Conservation (phyloP, 2,329 filamentous ascomycete species). For the Xylariaceae sp. region DNA sequence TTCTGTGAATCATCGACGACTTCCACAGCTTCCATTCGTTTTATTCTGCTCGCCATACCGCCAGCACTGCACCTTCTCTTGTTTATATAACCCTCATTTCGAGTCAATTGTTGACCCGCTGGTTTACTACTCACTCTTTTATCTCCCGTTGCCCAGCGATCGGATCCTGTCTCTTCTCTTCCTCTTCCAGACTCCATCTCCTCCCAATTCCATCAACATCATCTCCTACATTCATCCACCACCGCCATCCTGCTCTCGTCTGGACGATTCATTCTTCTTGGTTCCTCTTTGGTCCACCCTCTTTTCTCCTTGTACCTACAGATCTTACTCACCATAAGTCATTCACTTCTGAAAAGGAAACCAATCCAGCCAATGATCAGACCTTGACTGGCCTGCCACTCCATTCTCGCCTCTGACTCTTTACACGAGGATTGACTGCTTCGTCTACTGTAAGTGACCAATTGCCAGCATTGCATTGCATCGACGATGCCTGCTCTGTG, state of each 20-base stretch:
- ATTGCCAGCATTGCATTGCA: constrained; percentile 1
- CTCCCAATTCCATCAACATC: constrained; percentile 5
- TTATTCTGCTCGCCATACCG: background rate
- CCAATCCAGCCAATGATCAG: constrained; percentile 5
- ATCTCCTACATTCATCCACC: too few species aligned
- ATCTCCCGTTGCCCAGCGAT: constrained; percentile 1
- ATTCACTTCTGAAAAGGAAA: constrained; percentile 10
- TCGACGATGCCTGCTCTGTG: background rate
- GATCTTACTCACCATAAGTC: constrained; percentile 9
- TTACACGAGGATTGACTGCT: background rate
- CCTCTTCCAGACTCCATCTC: constrained; percentile 5
- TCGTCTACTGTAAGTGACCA: constrained; percentile 3
- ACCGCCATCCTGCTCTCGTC: constrained; percentile 7
- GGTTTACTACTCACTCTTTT: background rate
- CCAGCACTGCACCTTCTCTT: too few species aligned
- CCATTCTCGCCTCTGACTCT: background rate
- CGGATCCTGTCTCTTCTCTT: background rate
- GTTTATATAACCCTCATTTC: too few species aligned
- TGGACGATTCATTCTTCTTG: constrained; percentile 19
- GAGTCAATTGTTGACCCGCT: too few species aligned
- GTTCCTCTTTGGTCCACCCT: constrained; percentile 11
- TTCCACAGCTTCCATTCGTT: background rate
- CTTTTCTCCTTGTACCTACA: constrained; percentile 12
- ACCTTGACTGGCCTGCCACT: constrained; percentile 8
- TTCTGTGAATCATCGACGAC: too few species aligned